Percentiles rank a stretch among this genome's conserved stretches.
Evolutionary conservation across 2,329 filamentous ascomycete species (phyloP).

Genomic region (Aureobasidium sp.): DNA sequence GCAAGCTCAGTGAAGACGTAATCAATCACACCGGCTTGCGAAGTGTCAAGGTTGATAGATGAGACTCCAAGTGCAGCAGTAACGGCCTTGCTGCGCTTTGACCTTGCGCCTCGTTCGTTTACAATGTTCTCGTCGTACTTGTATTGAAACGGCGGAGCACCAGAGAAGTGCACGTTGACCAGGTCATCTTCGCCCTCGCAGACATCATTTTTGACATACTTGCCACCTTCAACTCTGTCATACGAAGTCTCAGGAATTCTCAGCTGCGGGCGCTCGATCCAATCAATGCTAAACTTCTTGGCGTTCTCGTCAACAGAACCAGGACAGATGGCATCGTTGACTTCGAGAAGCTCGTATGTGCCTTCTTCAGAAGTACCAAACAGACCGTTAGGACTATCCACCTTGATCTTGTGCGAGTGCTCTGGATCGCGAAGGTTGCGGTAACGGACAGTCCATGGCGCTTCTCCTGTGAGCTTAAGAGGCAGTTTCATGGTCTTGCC

Average conservation of each 20-base stretch:
- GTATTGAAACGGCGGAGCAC: slow-evolving; percentile 72
- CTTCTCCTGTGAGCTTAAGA: slow-evolving; percentile 74
- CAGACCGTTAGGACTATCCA: slow-evolving; percentile 26
- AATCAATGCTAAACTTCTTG: slow-evolving; percentile 70
- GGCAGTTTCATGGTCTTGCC: slow-evolving; percentile 68
- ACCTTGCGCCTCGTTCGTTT: slow-evolving; percentile 57
- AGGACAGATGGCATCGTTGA: slow-evolving; percentile 73
- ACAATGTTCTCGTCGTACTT: slow-evolving; percentile 75
- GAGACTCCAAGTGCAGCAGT: slow-evolving; percentile 71
- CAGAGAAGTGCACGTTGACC: slow-evolving; percentile 68
- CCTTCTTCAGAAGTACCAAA: slow-evolving; percentile 41
- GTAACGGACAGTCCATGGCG: slow-evolving; percentile 76
- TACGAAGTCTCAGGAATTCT: slow-evolving; percentile 54
- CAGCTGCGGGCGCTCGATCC: slow-evolving; percentile 75
- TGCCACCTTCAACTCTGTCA: slow-evolving; percentile 46
- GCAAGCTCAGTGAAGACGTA: slow-evolving; percentile 80
- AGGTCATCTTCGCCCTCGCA: slow-evolving; percentile 93
- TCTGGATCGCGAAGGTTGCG: slow-evolving; percentile 36
- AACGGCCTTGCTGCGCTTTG: slow-evolving; percentile 62
- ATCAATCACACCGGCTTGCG: slow-evolving; percentile 71
- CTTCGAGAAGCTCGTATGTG: slow-evolving; percentile 69
- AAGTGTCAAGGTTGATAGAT: slow-evolving; percentile 78
- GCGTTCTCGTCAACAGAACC: slow-evolving; percentile 70
- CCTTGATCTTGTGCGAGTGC: slow-evolving; percentile 26
- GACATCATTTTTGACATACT: slow-evolving; percentile 69